Percentiles rank a stretch among this genome's conserved stretches.
These are phyloP conservation scores for Monosporascus sp. DNA, from an alignment of 2,329 filamentous ascomycete genomes.

Conservation along the genomic window DNA sequence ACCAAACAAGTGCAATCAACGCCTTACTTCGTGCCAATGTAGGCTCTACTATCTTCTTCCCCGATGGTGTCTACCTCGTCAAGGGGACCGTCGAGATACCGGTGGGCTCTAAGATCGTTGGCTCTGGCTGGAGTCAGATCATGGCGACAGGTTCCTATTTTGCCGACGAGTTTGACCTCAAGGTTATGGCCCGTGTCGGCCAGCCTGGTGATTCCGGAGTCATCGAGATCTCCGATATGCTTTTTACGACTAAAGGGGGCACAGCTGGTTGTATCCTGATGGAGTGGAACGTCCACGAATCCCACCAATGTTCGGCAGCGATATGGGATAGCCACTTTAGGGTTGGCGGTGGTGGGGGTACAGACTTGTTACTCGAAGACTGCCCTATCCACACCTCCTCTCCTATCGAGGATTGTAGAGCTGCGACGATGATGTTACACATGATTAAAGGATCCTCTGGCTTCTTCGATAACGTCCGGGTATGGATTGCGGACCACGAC, in stretches of 20 bases:
- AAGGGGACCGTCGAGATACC: slow-evolving; percentile 38
- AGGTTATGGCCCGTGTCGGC: slow-evolving; percentile 62
- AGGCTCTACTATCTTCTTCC: slow-evolving; percentile 11
- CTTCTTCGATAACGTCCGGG: slow-evolving; percentile 52
- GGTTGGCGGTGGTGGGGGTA: slow-evolving; percentile 64
- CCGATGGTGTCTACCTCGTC: slow-evolving; percentile 16
- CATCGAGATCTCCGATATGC: slow-evolving; percentile 65
- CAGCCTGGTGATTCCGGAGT: slow-evolving; percentile 52
- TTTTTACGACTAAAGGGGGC: slow-evolving; percentile 61
- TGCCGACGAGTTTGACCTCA: slow-evolving; percentile 52
- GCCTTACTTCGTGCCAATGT: slow-evolving; percentile 6
- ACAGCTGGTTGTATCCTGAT: slow-evolving; percentile 65
- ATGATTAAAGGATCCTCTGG: slow-evolving; percentile 39
- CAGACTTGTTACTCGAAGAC: slow-evolving; percentile 55
- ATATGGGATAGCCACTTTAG: slow-evolving; percentile 63
- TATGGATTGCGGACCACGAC: slow-evolving; percentile 65
- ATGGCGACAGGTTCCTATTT: slow-evolving; percentile 56
- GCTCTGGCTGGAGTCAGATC: slow-evolving; percentile 66
- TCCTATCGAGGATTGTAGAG: slow-evolving; percentile 52
- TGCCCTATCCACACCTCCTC: slow-evolving; percentile 43
- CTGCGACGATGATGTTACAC: slow-evolving; percentile 49
- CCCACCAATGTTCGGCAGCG: slow-evolving; percentile 36
- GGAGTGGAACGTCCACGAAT: slow-evolving; percentile 64
- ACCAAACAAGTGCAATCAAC: slow-evolving; percentile 18
- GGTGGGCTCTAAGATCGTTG: slow-evolving; percentile 59